These are phyloP conservation scores for Polyporus tsugae DNA, from an alignment of 1,284 basidiomycete genomes.

Conservation along the genomic window DNA sequence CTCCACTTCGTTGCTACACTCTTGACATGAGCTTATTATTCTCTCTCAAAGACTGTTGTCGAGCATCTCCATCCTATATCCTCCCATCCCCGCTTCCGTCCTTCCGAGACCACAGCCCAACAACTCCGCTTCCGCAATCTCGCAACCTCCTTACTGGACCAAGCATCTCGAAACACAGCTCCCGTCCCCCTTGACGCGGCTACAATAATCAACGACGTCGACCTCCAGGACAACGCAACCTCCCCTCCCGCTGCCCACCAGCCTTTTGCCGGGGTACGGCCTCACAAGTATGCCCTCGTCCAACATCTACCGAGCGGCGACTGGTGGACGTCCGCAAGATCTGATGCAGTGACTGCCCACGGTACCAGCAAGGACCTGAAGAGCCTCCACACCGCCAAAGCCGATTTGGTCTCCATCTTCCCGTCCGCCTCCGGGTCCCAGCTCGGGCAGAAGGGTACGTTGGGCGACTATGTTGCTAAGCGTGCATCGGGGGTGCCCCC, in stretches of 20 bases:
- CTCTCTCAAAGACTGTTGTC: conserved; percentile 61
- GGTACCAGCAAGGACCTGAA: conserved; percentile 52
- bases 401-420: conserved; percentile 77
- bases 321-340: conserved; percentile 79
- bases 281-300: conserved; percentile 73
- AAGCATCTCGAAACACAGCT: conserved; percentile 62
- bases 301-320: conserved; percentile 78
- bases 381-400: conserved; percentile 65
- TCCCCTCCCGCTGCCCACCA: conserved; percentile 36
- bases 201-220: conserved; percentile 49
- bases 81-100: conserved; percentile 65
- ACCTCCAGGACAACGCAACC: conserved; percentile 35
- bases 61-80: conserved; percentile 72
- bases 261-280: conserved; percentile 35
- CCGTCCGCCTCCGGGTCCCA: conserved; percentile 60
- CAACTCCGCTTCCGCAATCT: conserved; percentile 79
- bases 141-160: conserved; percentile 73
- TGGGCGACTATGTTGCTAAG: conserved; percentile 45
- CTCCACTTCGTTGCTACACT: conserved; percentile 24
- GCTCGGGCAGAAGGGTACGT: conserved; percentile 43
- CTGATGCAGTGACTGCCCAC: conserved; percentile 46
- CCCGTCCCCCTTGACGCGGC: conserved; percentile 55
- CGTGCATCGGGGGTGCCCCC: conserved; percentile 32
- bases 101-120: conserved; percentile 67
- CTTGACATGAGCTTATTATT: conserved; percentile 22